Conservation (phyloP, 2,329 filamentous ascomycete species). For the Aspergillus sp. region DNA sequence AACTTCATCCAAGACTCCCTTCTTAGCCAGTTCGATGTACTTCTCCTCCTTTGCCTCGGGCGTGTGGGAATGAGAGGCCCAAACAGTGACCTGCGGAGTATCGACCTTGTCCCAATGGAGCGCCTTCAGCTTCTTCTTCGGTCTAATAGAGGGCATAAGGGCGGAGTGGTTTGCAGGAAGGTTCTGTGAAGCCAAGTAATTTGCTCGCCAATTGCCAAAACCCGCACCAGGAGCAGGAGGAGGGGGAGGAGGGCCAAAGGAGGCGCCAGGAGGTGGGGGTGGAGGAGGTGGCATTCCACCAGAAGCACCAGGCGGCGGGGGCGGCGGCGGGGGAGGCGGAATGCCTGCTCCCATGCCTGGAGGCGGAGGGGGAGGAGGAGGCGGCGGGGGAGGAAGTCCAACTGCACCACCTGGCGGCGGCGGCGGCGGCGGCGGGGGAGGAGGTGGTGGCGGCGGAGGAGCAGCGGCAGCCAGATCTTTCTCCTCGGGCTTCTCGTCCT, state of each 20-base stretch:
- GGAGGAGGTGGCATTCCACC: slow-evolving; percentile 40
- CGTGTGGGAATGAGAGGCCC: slow-evolving; percentile 84
- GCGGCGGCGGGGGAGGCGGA: slow-evolving; percentile 48
- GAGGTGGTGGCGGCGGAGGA: slow-evolving; percentile 40
- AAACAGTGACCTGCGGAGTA: slow-evolving; percentile 84
- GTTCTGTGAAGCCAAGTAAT: slow-evolving; percentile 67
- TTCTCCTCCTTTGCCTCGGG: slow-evolving; percentile 90
- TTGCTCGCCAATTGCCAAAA: slow-evolving; percentile 60
- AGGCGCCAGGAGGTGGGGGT: slow-evolving; percentile 40
- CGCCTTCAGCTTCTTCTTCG: slow-evolving; percentile 99
- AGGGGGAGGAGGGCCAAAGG: slow-evolving; percentile 54
- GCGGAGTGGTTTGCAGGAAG: slow-evolving; percentile 58
- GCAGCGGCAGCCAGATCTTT: slow-evolving; percentile 30
- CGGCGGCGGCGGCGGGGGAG: slow-evolving; percentile 45
- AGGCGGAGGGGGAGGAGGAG: slow-evolving; percentile 42
- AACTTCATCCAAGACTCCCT: slow-evolving; percentile 95
- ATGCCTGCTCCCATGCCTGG: slow-evolving; percentile 39
- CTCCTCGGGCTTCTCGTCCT: slow-evolving; percentile 11
- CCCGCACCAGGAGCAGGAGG: slow-evolving; percentile 66
- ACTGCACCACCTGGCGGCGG: slow-evolving; percentile 43
- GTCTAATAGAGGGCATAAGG: slow-evolving; percentile 75
- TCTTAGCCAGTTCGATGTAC: slow-evolving; percentile 87
- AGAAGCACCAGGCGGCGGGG: slow-evolving; percentile 42
- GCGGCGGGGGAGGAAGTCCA: slow-evolving; percentile 45
- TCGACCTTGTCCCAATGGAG: slow-evolving; percentile 99